Conservation (phyloP, 2,329 filamentous ascomycete genomes). For the Paraphoma sp. region DNA sequence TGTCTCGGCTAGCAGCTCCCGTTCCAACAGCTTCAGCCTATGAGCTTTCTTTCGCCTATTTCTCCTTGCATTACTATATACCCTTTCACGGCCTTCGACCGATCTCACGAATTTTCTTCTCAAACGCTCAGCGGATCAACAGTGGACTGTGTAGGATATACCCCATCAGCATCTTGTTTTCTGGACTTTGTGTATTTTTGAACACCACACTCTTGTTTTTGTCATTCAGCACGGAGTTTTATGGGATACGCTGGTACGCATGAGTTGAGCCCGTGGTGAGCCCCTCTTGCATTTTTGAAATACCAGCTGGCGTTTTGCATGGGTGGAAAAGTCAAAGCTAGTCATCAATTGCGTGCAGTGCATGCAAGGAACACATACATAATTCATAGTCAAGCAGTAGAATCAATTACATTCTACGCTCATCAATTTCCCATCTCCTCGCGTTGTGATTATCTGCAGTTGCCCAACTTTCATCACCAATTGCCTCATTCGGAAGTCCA, state of each 20-base stretch:
- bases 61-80: constrained; percentile 8
- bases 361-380: not conserved
- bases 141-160: constrained; percentile 36
- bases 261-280: constrained; percentile 17
- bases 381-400: constrained; percentile 7
- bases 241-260: constrained; percentile 8
- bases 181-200: constrained; percentile 6
- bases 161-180: constrained; percentile 15
- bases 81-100: not conserved
- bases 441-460: too few relatives aligned
- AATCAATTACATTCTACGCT: constrained; percentile 6
- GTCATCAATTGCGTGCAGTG: not conserved
- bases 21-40: constrained; percentile 33
- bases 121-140: constrained; percentile 19
- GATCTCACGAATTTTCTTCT: constrained; percentile 28
- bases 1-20: constrained; percentile 26
- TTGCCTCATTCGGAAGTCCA: too few relatives aligned
- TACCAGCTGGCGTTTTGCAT: not conserved
- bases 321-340: constrained; percentile 4
- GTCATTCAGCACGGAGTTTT: constrained; percentile 6
- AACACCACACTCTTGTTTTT: constrained; percentile 11
- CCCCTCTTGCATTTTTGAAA: constrained; percentile 16
- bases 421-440: not conserved
- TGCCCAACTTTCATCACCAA: too few relatives aligned
- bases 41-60: constrained; percentile 7